A percentile compares a stretch with the other conserved stretches of the same genome.
Conservation (phyloP, 2,329 filamentous ascomycete genomes). For the Fusarium sp. region DNA sequence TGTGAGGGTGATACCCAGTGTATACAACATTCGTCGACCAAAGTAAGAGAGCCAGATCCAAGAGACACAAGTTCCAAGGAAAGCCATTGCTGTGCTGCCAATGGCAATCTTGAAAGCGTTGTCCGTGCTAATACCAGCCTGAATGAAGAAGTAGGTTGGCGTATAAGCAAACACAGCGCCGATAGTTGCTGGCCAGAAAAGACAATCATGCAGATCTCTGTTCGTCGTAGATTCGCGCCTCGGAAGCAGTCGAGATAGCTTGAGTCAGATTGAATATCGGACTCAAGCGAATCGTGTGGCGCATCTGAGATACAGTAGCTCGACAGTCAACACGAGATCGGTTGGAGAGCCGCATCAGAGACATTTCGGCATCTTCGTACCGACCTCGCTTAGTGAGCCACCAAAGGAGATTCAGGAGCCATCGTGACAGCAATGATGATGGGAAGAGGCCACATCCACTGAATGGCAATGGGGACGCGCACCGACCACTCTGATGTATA, state of each 20-base stretch:
- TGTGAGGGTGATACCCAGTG: conserved; percentile 56
- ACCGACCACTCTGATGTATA: conserved; percentile 50
- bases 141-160: conserved; percentile 62
- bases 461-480: conserved; percentile 52
- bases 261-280: conserved; percentile 51
- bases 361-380: conserved; percentile 43
- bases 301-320: conserved; percentile 74
- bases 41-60: conserved; percentile 56
- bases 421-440: conserved; percentile 45
- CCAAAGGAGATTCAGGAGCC: conserved; percentile 52
- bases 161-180: conserved; percentile 54
- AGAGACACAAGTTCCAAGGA: conserved; percentile 57
- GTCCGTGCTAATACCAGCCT: conserved; percentile 54
- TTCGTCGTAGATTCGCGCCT: conserved; percentile 59
- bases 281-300: conserved; percentile 61
- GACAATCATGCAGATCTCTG: conserved; percentile 59
- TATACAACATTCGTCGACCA: conserved; percentile 57
- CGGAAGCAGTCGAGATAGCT: conserved; percentile 61
- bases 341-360: conserved; percentile 51
- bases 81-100: conserved; percentile 55
- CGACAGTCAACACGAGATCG: conserved; percentile 54
- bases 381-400: conserved; percentile 47
- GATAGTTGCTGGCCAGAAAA: conserved; percentile 55
- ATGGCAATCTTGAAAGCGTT: conserved; percentile 57
- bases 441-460: conserved; percentile 52